Conservation (phyloP, 2,329 filamentous ascomycete species). For the Aureobasidium sp. region DNA sequence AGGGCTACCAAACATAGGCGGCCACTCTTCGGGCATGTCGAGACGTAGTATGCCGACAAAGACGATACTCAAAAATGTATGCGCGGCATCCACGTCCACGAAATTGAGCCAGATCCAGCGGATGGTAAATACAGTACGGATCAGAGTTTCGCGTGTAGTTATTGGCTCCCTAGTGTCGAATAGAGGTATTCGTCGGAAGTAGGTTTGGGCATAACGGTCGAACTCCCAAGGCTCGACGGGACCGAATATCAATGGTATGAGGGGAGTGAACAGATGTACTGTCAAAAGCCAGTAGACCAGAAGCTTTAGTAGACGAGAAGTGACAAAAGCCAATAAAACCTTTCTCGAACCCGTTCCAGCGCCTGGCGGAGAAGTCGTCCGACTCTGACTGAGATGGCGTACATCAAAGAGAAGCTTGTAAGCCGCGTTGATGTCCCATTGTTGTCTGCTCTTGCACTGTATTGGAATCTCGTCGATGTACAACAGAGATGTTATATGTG, state of each 20-base stretch:
- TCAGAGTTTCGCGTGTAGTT: background rate
- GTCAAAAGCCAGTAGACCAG: background rate
- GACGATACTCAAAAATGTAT: background rate
- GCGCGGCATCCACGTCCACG: background rate
- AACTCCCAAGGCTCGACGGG: conserved; percentile 1
- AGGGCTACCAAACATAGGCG: conserved; percentile 11
- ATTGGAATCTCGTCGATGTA: background rate
- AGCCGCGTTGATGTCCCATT: background rate
- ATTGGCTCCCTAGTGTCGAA: background rate
- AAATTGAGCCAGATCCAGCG: background rate
- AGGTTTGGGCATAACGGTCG: background rate
- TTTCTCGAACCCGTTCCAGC: background rate
- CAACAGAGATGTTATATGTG: background rate
- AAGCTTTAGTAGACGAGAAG: background rate
- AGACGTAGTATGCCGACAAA: conserved; percentile 12
- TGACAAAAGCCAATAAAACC: background rate
- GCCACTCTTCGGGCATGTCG: conserved; percentile 14
- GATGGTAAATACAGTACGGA: background rate
- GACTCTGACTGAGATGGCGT: background rate
- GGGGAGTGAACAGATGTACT: background rate
- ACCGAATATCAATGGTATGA: background rate
- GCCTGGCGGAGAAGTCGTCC: background rate
- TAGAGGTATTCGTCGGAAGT: background rate
- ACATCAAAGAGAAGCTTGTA: background rate
- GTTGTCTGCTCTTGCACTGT: background rate